Evolutionary conservation across 2,329 filamentous ascomycete species (phyloP), one percentile per base, ranked within the genome.

Genomic region (Aureobasidium namibiae): DNA sequence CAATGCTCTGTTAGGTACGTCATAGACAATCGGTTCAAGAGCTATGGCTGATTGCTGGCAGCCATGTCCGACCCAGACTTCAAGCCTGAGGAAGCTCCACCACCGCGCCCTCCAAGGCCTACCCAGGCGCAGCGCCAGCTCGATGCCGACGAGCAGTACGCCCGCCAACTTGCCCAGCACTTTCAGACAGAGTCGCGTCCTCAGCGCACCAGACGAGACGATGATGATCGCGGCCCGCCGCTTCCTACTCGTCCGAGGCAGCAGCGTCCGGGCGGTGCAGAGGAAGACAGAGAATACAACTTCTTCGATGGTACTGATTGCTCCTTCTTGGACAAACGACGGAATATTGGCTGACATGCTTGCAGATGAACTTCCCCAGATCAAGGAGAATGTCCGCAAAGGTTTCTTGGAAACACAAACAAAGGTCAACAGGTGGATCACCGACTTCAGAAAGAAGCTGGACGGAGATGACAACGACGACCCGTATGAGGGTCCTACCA

Each of bases 331-430:
- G 8, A 16, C 16, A 5, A 13, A 10, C 16, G 16, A 3, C 21
- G 2, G 6, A 36, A 29, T 21, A 5, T 8, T 50, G 24, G 21
- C 56, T 62, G 34, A 58, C 53, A 34, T 60, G 9, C n/a, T 14
- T 39, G 56, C 64, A 85, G 94, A 99, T 67, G 94, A 99, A 66
- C 82, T 99, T 14, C 92, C 94, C 1, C 85, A 92, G 52, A 96
- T 99, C 69, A 87, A 86, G 65, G 90, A 96, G 70, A 96, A 95
- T 68, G 82, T 99, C 66, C 88, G 87, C 70, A 95, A 97, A 75
- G 94, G 94, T 4, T 99, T 99, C 75, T 69, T 91, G 59, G 92
- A 99, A 69, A 97, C 94, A 1, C 94, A 97, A 75, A 86, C 83
- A 59, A 95, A 89, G 69, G 89, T 99, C 67, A 97, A 95, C 75